Conservation (phyloP, 768 basidiomycete genomes). For the Leccinum imitatum region DNA sequence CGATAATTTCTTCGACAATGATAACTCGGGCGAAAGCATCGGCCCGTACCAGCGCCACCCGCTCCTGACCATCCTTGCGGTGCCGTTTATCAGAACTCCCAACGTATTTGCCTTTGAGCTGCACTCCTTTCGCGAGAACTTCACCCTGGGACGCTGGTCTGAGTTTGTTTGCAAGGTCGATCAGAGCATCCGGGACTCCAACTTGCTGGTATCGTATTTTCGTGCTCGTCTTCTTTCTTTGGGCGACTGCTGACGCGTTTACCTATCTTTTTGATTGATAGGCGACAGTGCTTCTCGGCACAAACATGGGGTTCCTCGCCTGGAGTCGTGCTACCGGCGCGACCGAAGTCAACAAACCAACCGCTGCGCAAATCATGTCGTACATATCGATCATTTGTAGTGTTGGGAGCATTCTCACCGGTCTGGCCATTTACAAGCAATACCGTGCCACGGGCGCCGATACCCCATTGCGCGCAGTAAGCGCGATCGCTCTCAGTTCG, state of each 20-base stretch:
- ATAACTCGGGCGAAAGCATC: conserved; percentile 11
- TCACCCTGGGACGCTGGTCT: conserved; percentile 28
- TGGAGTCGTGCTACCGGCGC: conserved; percentile 13
- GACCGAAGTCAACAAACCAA: conserved; percentile 9
- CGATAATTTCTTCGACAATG: conserved; percentile 30
- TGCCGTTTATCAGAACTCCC: conserved; percentile 26
- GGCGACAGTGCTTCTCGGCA: conserved; percentile 32
- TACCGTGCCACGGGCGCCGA: conserved; percentile 34
- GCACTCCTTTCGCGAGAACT: conserved; percentile 28
- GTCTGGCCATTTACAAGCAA: conserved; percentile 33
- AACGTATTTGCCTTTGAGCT: conserved; percentile 30
- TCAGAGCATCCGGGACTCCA: conserved; percentile 32
- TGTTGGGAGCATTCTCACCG: conserved; percentile 30
- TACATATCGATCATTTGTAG: conserved; percentile 31
- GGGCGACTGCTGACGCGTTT: not conserved
- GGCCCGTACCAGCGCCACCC: conserved; percentile 21
- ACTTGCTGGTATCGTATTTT: conserved; percentile 23
- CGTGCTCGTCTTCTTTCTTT: not conserved
- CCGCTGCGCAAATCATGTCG: conserved; percentile 23
- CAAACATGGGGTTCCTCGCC: conserved; percentile 25
- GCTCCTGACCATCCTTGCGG: conserved; percentile 21
- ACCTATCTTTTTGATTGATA: not conserved
- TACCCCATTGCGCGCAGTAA: conserved; percentile 32
- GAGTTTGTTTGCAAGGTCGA: conserved; percentile 31
- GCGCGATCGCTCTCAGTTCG: not conserved